Evolutionary conservation across 306 rosid genomes (phyloP), one percentile per base, ranked within the genome.

Genomic region (Psophocarpus tetragonolobus): DNA sequence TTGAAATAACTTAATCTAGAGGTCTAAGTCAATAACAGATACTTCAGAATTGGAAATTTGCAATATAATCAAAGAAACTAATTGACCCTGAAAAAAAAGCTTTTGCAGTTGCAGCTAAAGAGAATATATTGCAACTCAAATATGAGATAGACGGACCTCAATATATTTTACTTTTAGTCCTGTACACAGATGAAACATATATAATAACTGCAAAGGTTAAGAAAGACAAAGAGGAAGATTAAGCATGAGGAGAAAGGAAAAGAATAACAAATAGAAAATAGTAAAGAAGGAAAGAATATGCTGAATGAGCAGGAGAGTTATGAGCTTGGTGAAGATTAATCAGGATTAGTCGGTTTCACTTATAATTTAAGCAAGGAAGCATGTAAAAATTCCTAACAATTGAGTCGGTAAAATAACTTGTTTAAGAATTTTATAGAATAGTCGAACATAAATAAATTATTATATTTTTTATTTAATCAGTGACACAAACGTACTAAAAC

Each of bases 1-100:
- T 56, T 74, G 57, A 72, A 76, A 51, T 56, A 57, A 81, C 53
- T 56, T 47, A 58, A 84, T 63, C 80, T 51, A 57, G 68, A 76
- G 58, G 50, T 54, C 57, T 57, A 56, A 32, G 66, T 51, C 63
- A 47, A 78, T 66, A 65, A 71, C 32, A 50, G 35, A 61, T 69
- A 77, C 68, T 82, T 69, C 21, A 21, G 68, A 63, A 71, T 56
- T 72, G 71, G 54, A 82, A 58, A 68, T 42, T 70, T 42, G 63
- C 24, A 51, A 35, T 11, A 50, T 38, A 44, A 45, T 60, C 29
- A 41, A 11, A 58, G 42, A 13, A 44, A 60, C 42, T 44, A 42
- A 14, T 27, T 45, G 48, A 20, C 45, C 63, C 26, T 32, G 24
- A 33, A 62, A 75, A 63, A 11, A 17, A 60, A 29, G 76, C n/a